These are phyloP conservation scores for Trebouxia sp. DNA, from an alignment of 139 green algal genomes.

Conservation along the genomic window DNA sequence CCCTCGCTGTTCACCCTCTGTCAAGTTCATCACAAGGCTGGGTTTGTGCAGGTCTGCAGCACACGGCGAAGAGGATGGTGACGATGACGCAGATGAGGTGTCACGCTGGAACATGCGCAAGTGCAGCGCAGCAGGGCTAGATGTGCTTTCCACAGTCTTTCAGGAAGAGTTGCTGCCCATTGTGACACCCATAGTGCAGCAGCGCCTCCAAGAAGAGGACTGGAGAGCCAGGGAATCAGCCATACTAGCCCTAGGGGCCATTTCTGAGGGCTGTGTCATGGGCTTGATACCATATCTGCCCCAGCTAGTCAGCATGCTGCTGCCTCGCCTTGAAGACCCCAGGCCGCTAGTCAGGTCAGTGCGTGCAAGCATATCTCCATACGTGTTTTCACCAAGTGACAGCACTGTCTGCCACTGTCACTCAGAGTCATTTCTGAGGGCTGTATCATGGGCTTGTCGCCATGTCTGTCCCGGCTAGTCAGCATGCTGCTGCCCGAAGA, in stretches of 20 bases:
- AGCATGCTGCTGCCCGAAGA: constrained; percentile 70
- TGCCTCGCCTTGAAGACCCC: constrained; percentile 59
- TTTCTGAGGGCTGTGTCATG: constrained; percentile 86
- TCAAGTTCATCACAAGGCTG: background rate
- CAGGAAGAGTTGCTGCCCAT: constrained; percentile 89
- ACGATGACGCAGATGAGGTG: constrained; percentile 49
- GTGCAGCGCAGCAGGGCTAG: constrained; percentile 84
- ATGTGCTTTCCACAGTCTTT: constrained; percentile 81
- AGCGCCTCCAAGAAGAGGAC: constrained; percentile 64
- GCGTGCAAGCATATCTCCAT: background rate
- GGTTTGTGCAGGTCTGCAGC: constrained; percentile 27
- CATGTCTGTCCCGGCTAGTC: constrained; percentile 77
- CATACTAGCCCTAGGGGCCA: constrained; percentile 90
- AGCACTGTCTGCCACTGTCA: no score
- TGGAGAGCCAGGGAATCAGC: constrained; percentile 81
- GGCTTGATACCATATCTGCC: constrained; percentile 74
- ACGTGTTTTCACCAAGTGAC: background rate
- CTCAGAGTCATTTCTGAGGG: constrained; percentile 91
- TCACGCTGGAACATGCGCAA: constrained; percentile 90
- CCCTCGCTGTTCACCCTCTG: background rate
- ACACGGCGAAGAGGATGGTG: constrained; percentile 58
- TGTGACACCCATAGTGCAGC: constrained; percentile 88
- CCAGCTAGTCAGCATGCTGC: constrained; percentile 79
- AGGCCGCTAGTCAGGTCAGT: constrained; percentile 18
- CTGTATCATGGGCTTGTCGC: constrained; percentile 77